A percentile compares a stretch with the other conserved stretches of the same genome.
These are phyloP conservation scores for Pythium diclinum DNA, from an alignment of 352 stramenopile species.

Conservation along the genomic window DNA sequence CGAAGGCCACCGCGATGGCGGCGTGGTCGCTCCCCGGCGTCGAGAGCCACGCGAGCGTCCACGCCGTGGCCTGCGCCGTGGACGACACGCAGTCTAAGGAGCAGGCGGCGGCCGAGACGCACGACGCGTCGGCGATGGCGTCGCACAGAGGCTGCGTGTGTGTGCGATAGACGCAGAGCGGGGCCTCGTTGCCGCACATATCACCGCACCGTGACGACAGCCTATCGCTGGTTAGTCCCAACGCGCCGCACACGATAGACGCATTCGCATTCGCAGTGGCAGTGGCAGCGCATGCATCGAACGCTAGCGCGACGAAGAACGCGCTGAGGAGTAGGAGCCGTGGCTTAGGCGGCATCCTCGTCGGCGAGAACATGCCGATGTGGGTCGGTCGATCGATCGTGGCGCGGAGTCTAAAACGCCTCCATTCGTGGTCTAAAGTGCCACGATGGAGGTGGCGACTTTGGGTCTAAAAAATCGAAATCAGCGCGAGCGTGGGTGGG, in stretches of 20 bases:
- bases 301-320: too few relatives aligned
- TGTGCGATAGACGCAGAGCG: conserved; percentile 18
- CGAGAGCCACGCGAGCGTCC: conserved; percentile 18
- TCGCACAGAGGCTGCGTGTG: conserved; percentile 1
- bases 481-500: background rate
- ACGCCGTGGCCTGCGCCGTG: background rate
- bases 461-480: background rate
- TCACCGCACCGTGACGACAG: conserved; percentile 10
- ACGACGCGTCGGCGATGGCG: background rate
- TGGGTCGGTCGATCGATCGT: background rate
- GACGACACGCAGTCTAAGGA: conserved; percentile 14
- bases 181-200: background rate
- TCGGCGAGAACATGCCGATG: background rate
- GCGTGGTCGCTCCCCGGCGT: background rate
- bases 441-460: background rate
- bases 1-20: conserved; percentile 5
- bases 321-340: too few relatives aligned
- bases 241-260: conserved; percentile 2
- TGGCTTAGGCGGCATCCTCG: background rate
- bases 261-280: background rate
- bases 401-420: background rate
- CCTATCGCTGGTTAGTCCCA: background rate
- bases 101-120: conserved; percentile 15
- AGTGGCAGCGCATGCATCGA: background rate
- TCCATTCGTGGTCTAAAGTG: background rate